Evolutionary conservation across 2,329 filamentous ascomycete genomes (phyloP), one percentile per base, ranked within the genome.

Genomic region (Microcyclospora pomicola): DNA sequence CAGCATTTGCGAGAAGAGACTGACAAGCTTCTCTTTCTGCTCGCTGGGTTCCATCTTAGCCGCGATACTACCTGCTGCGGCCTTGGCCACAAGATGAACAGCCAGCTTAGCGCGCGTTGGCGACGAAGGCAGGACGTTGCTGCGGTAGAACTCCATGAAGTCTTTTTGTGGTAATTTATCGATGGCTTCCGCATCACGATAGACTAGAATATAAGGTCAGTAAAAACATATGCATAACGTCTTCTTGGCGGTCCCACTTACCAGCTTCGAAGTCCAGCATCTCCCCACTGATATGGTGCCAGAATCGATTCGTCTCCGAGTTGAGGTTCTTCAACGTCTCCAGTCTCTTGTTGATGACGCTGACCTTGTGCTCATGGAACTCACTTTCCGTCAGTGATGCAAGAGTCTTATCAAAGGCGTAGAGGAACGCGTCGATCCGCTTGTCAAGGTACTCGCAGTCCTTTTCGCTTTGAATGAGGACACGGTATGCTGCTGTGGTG

Each of bases 291-390:
- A 98, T 84, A 53, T 95, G 84, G 36, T 69, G 71, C 87, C 85
- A 94, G 56, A 92, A 80, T 33, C 84, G 73, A 39, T 69, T 72
- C 5, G 79, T 85, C 63, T 98, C 91, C 47, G 88, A 81, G 42
- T 79, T 74, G 34, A 98, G 66, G 48, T 95, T 96, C 69, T 94
- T 94, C 50, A 93, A 61, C 60, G 92, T 94, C 63, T 96, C 87
- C 15, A 93, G 66, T 12, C 84, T 70, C 63, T 86, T 86, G 55
- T 82, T 84, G 53, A 95, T 77, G 31, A 96, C 68, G 52, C 86
- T 92, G 49, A 82, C 74, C 66, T 94, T 94, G 64, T 96, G 84
- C 34, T 77, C 78, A 54, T 95, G 85, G 49, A 98, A 96, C 9
- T 88, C 84, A 1, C 75, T 67, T 2, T 88, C 77, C 2, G 72